phyloP scores from a whole-genome alignment of 2,329 filamentous ascomycete genomes.

The Myriosclerotinia duriaeana region DNA sequence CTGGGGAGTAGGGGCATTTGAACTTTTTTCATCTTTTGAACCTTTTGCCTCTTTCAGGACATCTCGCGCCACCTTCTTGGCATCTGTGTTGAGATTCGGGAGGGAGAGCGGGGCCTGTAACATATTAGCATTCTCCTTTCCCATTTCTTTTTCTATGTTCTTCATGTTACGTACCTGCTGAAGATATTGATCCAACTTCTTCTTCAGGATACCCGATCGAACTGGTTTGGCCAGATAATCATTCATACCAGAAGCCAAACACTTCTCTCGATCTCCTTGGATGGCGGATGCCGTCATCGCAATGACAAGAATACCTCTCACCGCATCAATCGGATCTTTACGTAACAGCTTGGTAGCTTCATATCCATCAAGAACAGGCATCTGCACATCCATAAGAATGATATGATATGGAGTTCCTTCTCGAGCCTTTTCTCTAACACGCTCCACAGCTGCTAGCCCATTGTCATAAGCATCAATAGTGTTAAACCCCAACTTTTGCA shows the following conservation, averaged over 20 bases:
- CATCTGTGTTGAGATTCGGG: slow-evolving; percentile 35
- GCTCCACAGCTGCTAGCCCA: slow-evolving; percentile 83
- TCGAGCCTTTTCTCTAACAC: slow-evolving; percentile 70
- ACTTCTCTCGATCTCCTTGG: slow-evolving; percentile 91
- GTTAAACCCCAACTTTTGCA: slow-evolving; percentile 79
- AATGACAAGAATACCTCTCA: slow-evolving; percentile 85
- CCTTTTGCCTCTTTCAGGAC: slow-evolving; percentile 28
- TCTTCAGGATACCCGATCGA: slow-evolving; percentile 80
- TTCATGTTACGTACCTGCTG: slow-evolving; percentile 33
- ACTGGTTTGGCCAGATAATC: slow-evolving; percentile 96
- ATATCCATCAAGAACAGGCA: slow-evolving; percentile 91
- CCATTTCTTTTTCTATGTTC: neutral
- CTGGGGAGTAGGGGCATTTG: neutral
- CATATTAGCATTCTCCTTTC: slow-evolving; percentile 9
- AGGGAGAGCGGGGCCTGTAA: slow-evolving; percentile 30
- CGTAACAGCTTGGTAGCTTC: slow-evolving; percentile 84
- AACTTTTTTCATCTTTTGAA: neutral
- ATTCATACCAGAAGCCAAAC: slow-evolving; percentile 94
- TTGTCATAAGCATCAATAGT: slow-evolving; percentile 85
- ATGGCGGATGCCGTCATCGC: slow-evolving; percentile 97
- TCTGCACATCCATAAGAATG: slow-evolving; percentile 94
- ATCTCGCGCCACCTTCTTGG: slow-evolving; percentile 31
- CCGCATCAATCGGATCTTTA: slow-evolving; percentile 70
- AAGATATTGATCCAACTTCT: slow-evolving; percentile 73
- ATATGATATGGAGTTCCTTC: slow-evolving; percentile 81